These are phyloP conservation scores for Fagopyrum homotropicum DNA, from an alignment of 148 eudicot species.

Conservation along the genomic window DNA sequence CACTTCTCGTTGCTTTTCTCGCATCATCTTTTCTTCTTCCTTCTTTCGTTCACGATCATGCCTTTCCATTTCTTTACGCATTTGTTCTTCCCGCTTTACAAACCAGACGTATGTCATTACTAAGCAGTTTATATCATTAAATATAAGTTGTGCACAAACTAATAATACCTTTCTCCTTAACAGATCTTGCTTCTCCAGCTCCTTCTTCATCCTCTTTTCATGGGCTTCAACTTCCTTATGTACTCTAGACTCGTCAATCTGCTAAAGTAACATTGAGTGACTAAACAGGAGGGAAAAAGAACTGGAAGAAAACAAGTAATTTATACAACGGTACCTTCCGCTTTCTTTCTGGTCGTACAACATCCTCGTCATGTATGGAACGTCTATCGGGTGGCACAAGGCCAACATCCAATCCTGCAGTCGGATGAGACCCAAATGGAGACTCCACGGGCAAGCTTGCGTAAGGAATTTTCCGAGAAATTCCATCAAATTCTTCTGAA, in stretches of 20 bases:
- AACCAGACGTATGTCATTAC: slow-evolving; percentile 16
- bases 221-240: slow-evolving; percentile 79
- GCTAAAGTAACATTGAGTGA: slow-evolving; percentile 16
- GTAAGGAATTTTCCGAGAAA: slow-evolving; percentile 29
- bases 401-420: slow-evolving; percentile 38
- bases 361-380: slow-evolving; percentile 51
- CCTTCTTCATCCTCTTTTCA: slow-evolving; percentile 86
- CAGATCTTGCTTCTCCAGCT: slow-evolving; percentile 88
- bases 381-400: slow-evolving; percentile 42
- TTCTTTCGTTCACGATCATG: slow-evolving; percentile 82
- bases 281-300: neutral
- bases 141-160: neutral
- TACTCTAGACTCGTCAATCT: slow-evolving; percentile 83
- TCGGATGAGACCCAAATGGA: slow-evolving; percentile 43
- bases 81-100: slow-evolving; percentile 82
- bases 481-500: slow-evolving; percentile 42
- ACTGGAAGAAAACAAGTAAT: neutral
- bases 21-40: slow-evolving; percentile 86
- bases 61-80: slow-evolving; percentile 92
- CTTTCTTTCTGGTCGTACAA: slow-evolving; percentile 55
- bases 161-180: slow-evolving; percentile 68
- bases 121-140: slow-evolving; percentile 11
- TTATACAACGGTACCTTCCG: slow-evolving; percentile 50
- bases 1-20: slow-evolving; percentile 89
- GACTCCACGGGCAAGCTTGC: slow-evolving; percentile 35